Evolutionary conservation across 2,329 filamentous ascomycete species (phyloP).

Genomic region (Aspergillus proliferans): DNA sequence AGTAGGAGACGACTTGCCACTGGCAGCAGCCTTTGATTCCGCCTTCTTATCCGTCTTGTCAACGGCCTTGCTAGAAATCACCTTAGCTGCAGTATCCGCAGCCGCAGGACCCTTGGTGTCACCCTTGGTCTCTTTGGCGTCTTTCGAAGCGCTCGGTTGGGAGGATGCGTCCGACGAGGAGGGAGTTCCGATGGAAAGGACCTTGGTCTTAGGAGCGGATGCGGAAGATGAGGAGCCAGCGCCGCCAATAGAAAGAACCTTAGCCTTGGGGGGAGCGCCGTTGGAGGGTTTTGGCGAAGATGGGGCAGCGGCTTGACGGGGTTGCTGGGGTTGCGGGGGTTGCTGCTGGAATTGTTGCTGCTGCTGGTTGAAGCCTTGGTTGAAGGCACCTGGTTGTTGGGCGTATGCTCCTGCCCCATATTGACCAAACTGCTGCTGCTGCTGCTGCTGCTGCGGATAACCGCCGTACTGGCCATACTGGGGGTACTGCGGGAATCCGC

Average conservation of each 20-base stretch:
- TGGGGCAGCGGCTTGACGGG: slow-evolving; percentile 37
- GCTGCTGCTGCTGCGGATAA: slow-evolving; percentile 35
- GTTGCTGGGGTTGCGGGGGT: slow-evolving; percentile 40
- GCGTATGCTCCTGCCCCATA: slow-evolving; percentile 36
- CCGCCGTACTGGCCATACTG: slow-evolving; percentile 35
- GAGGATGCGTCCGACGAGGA: slow-evolving; percentile 22
- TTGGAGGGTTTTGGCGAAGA: slow-evolving; percentile 45
- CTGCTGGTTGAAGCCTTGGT: slow-evolving; percentile 39
- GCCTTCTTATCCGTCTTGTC: slow-evolving; percentile 77
- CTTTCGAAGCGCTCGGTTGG: neutral
- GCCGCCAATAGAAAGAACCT: slow-evolving; percentile 56
- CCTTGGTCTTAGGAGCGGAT: slow-evolving; percentile 58
- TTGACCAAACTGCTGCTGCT: slow-evolving; percentile 45
- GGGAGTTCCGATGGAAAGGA: slow-evolving; percentile 64
- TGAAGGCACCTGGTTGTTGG: slow-evolving; percentile 37
- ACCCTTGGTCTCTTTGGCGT: slow-evolving; percentile 4
- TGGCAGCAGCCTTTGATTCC: slow-evolving; percentile 42
- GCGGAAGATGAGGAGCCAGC: slow-evolving; percentile 34
- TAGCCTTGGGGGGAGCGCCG: slow-evolving; percentile 48
- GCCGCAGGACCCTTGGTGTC: slow-evolving; percentile 44
- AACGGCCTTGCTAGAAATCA: slow-evolving; percentile 80
- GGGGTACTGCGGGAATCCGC: slow-evolving; percentile 45
- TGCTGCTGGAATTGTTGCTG: slow-evolving; percentile 21
- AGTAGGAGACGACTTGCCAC: slow-evolving; percentile 71
- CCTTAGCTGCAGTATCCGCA: slow-evolving; percentile 68